Evolutionary conservation across 2,329 filamentous ascomycete species (phyloP).

Genomic region (Calonectria montana): DNA sequence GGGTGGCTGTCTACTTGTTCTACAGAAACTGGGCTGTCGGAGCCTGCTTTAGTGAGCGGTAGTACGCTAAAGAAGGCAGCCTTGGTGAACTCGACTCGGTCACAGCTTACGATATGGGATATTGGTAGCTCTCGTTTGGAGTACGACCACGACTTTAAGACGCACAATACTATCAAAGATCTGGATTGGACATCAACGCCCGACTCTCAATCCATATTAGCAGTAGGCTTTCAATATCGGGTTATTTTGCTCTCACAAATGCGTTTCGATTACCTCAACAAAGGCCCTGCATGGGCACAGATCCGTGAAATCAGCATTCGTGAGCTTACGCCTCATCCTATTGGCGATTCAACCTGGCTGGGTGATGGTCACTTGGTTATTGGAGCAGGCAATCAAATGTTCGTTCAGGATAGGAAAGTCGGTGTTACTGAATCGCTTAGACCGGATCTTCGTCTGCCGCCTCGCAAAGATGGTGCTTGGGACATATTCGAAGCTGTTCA

Average conservation of each 20-base stretch:
- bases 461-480: conserved; percentile 62
- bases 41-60: conserved; percentile 83
- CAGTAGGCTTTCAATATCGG: conserved; percentile 91
- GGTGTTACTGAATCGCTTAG: conserved; percentile 71
- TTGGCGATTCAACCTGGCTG: conserved; percentile 94
- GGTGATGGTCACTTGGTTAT: conserved; percentile 86
- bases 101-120: conserved; percentile 90
- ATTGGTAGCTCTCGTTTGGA: conserved; percentile 84
- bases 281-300: conserved; percentile 88
- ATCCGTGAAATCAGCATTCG: conserved; percentile 85
- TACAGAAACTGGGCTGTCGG: conserved; percentile 80
- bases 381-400: conserved; percentile 90
- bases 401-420: conserved; percentile 84
- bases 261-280: conserved; percentile 91
- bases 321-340: conserved; percentile 87
- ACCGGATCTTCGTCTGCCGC: conserved; percentile 60
- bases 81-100: conserved; percentile 79
- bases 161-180: conserved; percentile 81
- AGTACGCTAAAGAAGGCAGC: conserved; percentile 90
- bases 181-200: conserved; percentile 95
- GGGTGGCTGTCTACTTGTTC: conserved; percentile 87
- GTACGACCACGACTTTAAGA: conserved; percentile 79
- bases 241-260: conserved; percentile 87
- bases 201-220: conserved; percentile 87
- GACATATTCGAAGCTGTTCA: conserved; percentile 87